Conservation (phyloP, 148 eudicot species). For the Oxyria digyna region DNA sequence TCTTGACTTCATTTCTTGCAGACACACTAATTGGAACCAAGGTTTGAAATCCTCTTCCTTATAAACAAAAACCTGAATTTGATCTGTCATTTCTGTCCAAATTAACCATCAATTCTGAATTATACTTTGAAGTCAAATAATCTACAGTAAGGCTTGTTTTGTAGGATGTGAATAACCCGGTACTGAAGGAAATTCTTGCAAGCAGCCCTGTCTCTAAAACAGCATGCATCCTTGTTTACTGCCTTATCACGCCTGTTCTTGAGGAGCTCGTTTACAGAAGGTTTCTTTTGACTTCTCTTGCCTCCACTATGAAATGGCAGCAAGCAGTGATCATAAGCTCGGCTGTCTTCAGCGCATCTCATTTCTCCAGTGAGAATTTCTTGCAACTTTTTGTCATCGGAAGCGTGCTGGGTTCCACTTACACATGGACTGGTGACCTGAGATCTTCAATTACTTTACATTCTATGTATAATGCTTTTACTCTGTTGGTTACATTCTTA, state of each 20-base stretch:
- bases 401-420: conserved; percentile 62
- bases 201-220: conserved; percentile 32
- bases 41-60: too few relatives aligned
- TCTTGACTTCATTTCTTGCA: conserved; percentile 43
- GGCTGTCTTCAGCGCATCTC: conserved; percentile 56
- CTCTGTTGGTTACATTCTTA: conserved; percentile 24
- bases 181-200: conserved; percentile 50
- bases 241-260: conserved; percentile 61
- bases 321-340: conserved; percentile 65
- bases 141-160: neutral
- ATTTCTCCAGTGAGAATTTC: conserved; percentile 66
- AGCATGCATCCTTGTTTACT: conserved; percentile 46
- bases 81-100: too few relatives aligned
- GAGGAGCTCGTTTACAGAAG: conserved; percentile 84
- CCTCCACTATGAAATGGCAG: conserved; percentile 53
- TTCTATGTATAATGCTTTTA: conserved; percentile 73
- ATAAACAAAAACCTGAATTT: too few relatives aligned
- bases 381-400: conserved; percentile 55
- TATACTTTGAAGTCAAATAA: too few relatives aligned
- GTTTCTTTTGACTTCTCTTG: conserved; percentile 46
- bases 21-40: conserved; percentile 40
- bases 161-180: conserved; percentile 53
- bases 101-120: too few relatives aligned
- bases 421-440: conserved; percentile 75
- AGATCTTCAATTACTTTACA: conserved; percentile 50